phyloP scores from a whole-genome alignment of 139 green algal genomes.

The Pleodorina starrii region DNA sequence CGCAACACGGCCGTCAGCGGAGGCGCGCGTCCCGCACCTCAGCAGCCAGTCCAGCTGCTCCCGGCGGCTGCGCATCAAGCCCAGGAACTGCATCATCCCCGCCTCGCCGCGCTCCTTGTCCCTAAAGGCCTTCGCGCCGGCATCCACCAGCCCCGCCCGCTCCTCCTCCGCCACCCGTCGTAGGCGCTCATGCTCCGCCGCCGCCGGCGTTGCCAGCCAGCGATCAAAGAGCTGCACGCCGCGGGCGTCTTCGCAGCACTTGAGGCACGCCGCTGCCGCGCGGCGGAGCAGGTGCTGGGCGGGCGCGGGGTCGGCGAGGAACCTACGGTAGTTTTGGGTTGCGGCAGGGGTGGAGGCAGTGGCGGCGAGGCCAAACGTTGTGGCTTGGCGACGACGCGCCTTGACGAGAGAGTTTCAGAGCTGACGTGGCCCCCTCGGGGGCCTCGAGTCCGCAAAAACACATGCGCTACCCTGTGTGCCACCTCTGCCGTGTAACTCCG shows the following conservation, averaged over 20 bases:
- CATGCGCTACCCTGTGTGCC: too few relatives aligned
- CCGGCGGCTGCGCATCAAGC: not conserved
- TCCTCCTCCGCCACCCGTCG: not conserved
- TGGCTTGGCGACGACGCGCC: too few relatives aligned
- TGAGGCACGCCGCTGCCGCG: not conserved
- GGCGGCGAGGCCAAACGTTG: too few relatives aligned
- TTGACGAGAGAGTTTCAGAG: too few relatives aligned
- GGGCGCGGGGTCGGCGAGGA: not conserved
- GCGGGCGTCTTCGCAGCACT: too few relatives aligned
- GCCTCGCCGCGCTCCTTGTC: not conserved
- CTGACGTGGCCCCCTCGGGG: too few relatives aligned
- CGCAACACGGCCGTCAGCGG: too few relatives aligned
- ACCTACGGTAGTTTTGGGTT: too few relatives aligned
- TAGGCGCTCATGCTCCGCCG: not conserved
- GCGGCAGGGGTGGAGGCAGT: too few relatives aligned
- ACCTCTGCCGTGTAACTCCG: too few relatives aligned
- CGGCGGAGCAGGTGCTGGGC: not conserved
- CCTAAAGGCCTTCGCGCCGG: not conserved
- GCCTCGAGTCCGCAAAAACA: too few relatives aligned
- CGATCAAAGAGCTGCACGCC: not conserved
- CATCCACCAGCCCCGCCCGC: not conserved
- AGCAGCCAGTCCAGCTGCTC: not conserved
- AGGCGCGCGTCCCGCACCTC: not conserved
- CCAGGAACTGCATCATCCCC: conserved; percentile 5
- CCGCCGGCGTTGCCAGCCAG: not conserved